Percentiles rank a stretch among this genome's conserved stretches.
Conservation (phyloP, 202 grass and related monocot genomes). For the Zoysia matrella region DNA sequence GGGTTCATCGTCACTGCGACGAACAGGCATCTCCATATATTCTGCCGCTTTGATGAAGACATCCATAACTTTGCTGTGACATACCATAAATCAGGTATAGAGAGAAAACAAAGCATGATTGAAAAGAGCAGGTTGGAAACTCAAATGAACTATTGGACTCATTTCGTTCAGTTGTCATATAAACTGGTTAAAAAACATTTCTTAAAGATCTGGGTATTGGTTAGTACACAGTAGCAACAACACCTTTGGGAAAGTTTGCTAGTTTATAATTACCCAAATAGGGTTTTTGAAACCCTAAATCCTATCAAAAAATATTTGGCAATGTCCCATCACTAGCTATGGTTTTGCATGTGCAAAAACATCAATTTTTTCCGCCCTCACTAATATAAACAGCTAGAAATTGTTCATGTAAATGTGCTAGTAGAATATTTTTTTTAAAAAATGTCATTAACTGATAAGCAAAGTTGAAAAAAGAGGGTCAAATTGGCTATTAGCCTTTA, state of each 20-base stretch:
- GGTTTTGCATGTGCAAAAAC: not conserved
- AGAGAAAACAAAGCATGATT: slow-evolving; percentile 6
- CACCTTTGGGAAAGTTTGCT: not conserved
- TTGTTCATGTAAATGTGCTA: no score
- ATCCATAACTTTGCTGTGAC: slow-evolving; percentile 95
- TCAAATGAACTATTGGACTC: not conserved
- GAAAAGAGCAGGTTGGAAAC: not conserved
- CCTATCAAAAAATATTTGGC: slow-evolving; percentile 2
- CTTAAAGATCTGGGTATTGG: not conserved
- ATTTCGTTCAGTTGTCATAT: slow-evolving; percentile 22
- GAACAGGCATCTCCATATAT: slow-evolving; percentile 98
- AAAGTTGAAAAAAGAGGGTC: no score
- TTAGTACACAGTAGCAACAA: not conserved
- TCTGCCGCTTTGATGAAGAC: slow-evolving; percentile 99
- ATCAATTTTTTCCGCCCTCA: not conserved
- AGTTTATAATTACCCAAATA: not conserved
- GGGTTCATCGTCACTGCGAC: slow-evolving; percentile 95
- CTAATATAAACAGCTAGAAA: no score
- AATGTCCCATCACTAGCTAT: not conserved
- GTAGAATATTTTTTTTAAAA: no score
- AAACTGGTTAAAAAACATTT: not conserved
- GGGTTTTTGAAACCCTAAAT: not conserved
- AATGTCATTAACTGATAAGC: no score
- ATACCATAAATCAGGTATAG: slow-evolving; percentile 34
- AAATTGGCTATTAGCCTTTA: no score